phyloP scores from a whole-genome alignment of 495 filamentous ascomycete genomes.

The Penicillium verhagenii region DNA sequence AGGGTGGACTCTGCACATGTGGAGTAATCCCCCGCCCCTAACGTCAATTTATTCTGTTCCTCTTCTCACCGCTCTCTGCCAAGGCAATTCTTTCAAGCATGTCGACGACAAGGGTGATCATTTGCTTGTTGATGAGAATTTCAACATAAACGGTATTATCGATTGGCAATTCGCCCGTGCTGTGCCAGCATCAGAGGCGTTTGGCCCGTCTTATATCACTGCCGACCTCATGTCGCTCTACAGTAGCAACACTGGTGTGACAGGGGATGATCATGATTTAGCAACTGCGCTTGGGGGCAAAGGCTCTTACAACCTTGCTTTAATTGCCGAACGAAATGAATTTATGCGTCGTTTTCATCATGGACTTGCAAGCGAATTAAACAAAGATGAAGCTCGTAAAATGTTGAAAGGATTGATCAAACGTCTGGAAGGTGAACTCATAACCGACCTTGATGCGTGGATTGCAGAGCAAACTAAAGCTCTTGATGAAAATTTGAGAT shows the following conservation, averaged over 20 bases:
- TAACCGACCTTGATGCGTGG: not conserved
- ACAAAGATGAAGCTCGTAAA: slow-evolving; percentile 4
- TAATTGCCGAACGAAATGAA: slow-evolving; percentile 3
- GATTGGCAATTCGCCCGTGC: slow-evolving; percentile 37
- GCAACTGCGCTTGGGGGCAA: not conserved
- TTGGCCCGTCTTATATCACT: slow-evolving; percentile 9
- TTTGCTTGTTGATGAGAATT: slow-evolving; percentile 41
- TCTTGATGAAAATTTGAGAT: not conserved
- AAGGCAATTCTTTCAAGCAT: slow-evolving; percentile 38
- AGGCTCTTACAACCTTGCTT: not conserved
- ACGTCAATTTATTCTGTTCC: no score
- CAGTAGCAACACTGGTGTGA: not conserved
- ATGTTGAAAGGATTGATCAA: slow-evolving; percentile 1
- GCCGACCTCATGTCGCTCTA: slow-evolving; percentile 1
- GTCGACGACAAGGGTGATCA: slow-evolving; percentile 46
- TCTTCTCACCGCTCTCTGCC: no score
- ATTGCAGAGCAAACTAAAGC: not conserved
- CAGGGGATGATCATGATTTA: slow-evolving; percentile 3
- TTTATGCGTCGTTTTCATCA: slow-evolving; percentile 10
- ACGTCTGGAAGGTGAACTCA: not conserved
- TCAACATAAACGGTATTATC: slow-evolving; percentile 43
- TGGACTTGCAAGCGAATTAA: slow-evolving; percentile 2
- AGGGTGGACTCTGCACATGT: no score
- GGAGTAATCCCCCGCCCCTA: no score
- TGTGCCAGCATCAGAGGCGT: slow-evolving; percentile 6